Conservation (phyloP, 345 rosid species). For the Eucalyptus curtisii region DNA sequence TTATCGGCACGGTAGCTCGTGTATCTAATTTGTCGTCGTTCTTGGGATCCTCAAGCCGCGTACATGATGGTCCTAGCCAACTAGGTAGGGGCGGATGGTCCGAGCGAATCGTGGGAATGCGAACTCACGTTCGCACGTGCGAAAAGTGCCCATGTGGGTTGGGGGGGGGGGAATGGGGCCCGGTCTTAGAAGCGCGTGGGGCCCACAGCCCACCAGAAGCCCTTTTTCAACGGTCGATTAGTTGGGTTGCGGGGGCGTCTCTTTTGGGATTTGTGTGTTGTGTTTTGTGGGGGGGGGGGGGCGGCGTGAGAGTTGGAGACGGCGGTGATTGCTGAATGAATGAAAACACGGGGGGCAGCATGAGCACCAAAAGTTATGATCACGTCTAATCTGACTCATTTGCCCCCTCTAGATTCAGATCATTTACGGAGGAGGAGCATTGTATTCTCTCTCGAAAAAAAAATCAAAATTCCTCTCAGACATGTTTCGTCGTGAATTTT, state of each 20-base stretch:
- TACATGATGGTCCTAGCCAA: not conserved
- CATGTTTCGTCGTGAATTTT: rapidly evolving
- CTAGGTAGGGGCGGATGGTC: not conserved
- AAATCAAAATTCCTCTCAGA: too few relatives aligned
- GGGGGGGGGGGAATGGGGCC: not conserved
- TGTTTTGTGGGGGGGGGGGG: not conserved
- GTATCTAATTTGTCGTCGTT: not conserved
- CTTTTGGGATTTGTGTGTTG: not conserved
- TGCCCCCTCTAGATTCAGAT: not conserved
- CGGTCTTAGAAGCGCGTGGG: not conserved
- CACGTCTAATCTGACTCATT: not conserved
- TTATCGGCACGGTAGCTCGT: not conserved
- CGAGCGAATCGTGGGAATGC: not conserved
- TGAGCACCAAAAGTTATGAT: not conserved
- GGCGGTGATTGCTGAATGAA: not conserved
- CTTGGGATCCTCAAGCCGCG: not conserved
- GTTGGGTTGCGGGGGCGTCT: not conserved
- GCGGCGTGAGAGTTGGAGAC: not conserved
- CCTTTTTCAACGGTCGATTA: not conserved
- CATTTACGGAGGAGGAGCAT: not conserved
- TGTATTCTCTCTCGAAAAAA: too few relatives aligned
- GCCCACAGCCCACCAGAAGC: not conserved
- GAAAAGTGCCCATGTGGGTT: not conserved
- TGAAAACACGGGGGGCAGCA: not conserved
- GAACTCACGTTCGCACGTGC: not conserved